Percentiles rank a stretch among this genome's conserved stretches.
phyloP scores from a whole-genome alignment of 805 yeast species.

The Candida manassasensis region DNA sequence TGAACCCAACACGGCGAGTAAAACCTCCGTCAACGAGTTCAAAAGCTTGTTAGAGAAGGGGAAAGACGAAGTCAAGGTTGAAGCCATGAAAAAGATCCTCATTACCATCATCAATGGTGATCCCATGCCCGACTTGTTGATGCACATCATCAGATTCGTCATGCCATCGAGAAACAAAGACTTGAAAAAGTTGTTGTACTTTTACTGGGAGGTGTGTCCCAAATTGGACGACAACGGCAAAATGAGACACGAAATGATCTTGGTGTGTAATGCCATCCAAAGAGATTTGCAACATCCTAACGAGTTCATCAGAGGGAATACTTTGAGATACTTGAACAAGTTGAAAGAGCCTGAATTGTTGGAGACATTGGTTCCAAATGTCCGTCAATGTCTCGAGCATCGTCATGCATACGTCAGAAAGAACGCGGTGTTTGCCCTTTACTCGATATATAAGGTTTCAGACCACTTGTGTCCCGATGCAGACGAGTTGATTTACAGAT shows the following conservation, averaged over 20 bases:
- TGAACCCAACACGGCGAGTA: conserved; percentile 66
- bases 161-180: conserved; percentile 94
- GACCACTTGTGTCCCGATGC: conserved; percentile 93
- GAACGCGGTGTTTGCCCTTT: conserved; percentile 90
- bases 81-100: conserved; percentile 84
- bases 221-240: conserved; percentile 84
- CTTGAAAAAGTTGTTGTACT: conserved; percentile 85
- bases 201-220: conserved; percentile 98
- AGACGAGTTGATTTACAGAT: conserved; percentile 71
- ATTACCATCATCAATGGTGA: conserved; percentile 89
- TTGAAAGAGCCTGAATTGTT: conserved; percentile 88
- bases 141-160: conserved; percentile 95
- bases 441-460: conserved; percentile 74
- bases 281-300: conserved; percentile 97
- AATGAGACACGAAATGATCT: conserved; percentile 96
- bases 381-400: conserved; percentile 86
- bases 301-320: conserved; percentile 93
- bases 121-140: conserved; percentile 84
- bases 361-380: conserved; percentile 93
- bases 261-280: conserved; percentile 96
- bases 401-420: conserved; percentile 98
- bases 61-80: conserved; percentile 79
- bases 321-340: conserved; percentile 86
- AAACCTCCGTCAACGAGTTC: conserved; percentile 67
- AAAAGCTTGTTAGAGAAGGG: conserved; percentile 80